A percentile compares a stretch with the other conserved stretches of the same genome.
These are phyloP conservation scores for Agaricus bisporus DNA, from an alignment of 768 basidiomycete species.

Conservation along the genomic window DNA sequence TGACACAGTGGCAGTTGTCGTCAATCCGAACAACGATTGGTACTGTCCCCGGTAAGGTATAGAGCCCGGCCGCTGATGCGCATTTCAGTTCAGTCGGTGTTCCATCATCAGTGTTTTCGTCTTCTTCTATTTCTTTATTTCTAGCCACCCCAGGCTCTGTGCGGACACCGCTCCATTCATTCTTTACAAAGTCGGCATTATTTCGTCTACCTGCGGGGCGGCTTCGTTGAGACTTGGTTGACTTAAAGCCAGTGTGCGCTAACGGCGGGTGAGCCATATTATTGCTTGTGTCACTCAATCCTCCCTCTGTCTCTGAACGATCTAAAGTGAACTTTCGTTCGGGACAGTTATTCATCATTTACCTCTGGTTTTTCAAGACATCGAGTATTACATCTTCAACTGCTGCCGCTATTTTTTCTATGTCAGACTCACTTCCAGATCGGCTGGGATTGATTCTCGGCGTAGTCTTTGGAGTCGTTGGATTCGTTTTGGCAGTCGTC, in stretches of 20 bases:
- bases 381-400: conserved; percentile 1
- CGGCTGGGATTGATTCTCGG: conserved; percentile 22
- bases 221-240: not conserved
- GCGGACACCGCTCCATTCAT: conserved; percentile 29
- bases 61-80: not conserved
- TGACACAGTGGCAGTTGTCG: conserved; percentile 7
- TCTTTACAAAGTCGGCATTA: conserved; percentile 13
- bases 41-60: conserved; percentile 1
- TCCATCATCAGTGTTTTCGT: too few relatives aligned
- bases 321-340: too few relatives aligned
- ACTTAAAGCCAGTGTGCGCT: too few relatives aligned
- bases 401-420: conserved; percentile 12
- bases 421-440: conserved; percentile 20
- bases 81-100: not conserved
- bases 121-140: not conserved
- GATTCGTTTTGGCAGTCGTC: conserved; percentile 22
- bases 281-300: too few relatives aligned
- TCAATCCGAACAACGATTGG: conserved; percentile 10
- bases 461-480: conserved; percentile 26
- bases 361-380: conserved; percentile 1
- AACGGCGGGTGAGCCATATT: too few relatives aligned
- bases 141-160: conserved; percentile 7
- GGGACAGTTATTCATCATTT: too few relatives aligned
- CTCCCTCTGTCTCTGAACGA: too few relatives aligned
- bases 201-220: not conserved